These are phyloP conservation scores for Tylopilus vinaceipallidus DNA, from an alignment of 768 basidiomycete genomes.

Conservation along the genomic window DNA sequence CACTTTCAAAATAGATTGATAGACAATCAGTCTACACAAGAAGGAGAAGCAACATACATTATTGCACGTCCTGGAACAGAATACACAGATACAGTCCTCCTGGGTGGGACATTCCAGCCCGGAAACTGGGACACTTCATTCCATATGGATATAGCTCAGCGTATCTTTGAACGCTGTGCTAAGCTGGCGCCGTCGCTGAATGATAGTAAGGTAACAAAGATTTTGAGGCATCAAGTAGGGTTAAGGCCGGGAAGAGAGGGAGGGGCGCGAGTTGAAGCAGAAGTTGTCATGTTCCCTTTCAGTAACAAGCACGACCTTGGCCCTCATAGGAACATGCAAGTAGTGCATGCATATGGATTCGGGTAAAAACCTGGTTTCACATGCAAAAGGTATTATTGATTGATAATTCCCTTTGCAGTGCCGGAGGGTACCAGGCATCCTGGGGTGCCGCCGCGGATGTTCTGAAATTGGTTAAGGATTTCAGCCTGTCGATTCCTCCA, in stretches of 20 bases:
- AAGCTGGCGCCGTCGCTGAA: constrained; percentile 36
- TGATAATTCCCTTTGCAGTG: constrained; percentile 21
- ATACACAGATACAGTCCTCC: constrained; percentile 44
- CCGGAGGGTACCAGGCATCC: constrained; percentile 39
- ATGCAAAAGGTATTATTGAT: constrained; percentile 1
- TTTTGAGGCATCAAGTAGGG: constrained; percentile 56
- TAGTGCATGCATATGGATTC: constrained; percentile 63
- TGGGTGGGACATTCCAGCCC: constrained; percentile 56
- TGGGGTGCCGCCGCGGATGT: constrained; percentile 46
- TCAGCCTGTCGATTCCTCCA: background rate
- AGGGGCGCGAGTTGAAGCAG: constrained; percentile 55
- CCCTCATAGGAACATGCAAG: constrained; percentile 26
- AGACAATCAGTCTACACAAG: constrained; percentile 14
- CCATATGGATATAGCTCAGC: constrained; percentile 38
- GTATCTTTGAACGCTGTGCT: constrained; percentile 48
- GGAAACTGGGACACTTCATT: constrained; percentile 52
- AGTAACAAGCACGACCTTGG: constrained; percentile 15
- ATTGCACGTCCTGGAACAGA: constrained; percentile 54
- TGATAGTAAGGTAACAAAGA: constrained; percentile 36
- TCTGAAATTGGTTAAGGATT: constrained; percentile 23
- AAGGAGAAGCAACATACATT: constrained; percentile 48
- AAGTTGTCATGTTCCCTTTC: constrained; percentile 39
- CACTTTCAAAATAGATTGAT: background rate
- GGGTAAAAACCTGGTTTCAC: constrained; percentile 37
- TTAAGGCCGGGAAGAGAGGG: constrained; percentile 54